Percentiles rank a stretch among this genome's conserved stretches.
phyloP scores from a whole-genome alignment of 331 rosid species.

The Pyracantha coccinea region DNA sequence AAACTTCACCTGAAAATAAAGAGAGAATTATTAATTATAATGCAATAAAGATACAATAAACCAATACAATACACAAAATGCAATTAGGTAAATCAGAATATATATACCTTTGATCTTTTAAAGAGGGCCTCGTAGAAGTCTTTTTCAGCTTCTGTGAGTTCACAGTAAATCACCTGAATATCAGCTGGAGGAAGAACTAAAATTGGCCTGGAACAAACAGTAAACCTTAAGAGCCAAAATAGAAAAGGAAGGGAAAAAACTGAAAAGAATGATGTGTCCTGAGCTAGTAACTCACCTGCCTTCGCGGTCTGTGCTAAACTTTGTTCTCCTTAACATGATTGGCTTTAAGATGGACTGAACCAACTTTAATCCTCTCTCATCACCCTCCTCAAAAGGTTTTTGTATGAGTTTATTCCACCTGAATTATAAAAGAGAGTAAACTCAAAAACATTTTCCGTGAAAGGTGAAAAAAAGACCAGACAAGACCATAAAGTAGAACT shows the following conservation, averaged over 20 bases:
- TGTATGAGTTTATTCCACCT: slow-evolving; percentile 99
- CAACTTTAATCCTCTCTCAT: slow-evolving; percentile 81
- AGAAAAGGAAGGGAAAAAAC: background rate
- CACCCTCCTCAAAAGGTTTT: slow-evolving; percentile 96
- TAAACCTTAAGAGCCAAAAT: slow-evolving; percentile 10
- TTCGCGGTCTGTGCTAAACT: slow-evolving; percentile 77
- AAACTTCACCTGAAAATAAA: slow-evolving; percentile 63
- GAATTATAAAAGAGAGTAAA: slow-evolving; percentile 15
- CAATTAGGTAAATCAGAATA: background rate
- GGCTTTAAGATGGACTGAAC: slow-evolving; percentile 91
- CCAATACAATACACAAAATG: background rate
- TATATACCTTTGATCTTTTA: slow-evolving; percentile 78
- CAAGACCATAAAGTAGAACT: background rate
- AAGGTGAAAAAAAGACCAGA: too few species aligned
- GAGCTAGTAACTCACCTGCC: slow-evolving; percentile 55
- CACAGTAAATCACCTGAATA: slow-evolving; percentile 74
- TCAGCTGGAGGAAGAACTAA: slow-evolving; percentile 96
- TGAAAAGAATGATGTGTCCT: slow-evolving; percentile 12
- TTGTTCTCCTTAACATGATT: slow-evolving; percentile 95
- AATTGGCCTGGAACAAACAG: slow-evolving; percentile 68
- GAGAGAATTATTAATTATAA: slow-evolving; percentile 2
- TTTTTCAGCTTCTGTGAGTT: slow-evolving; percentile 83
- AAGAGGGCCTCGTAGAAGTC: slow-evolving; percentile 90
- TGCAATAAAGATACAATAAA: background rate
- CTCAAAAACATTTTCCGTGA: background rate